phyloP scores from a whole-genome alignment of 2,329 filamentous ascomycete species.

The Fusarium sp. region DNA sequence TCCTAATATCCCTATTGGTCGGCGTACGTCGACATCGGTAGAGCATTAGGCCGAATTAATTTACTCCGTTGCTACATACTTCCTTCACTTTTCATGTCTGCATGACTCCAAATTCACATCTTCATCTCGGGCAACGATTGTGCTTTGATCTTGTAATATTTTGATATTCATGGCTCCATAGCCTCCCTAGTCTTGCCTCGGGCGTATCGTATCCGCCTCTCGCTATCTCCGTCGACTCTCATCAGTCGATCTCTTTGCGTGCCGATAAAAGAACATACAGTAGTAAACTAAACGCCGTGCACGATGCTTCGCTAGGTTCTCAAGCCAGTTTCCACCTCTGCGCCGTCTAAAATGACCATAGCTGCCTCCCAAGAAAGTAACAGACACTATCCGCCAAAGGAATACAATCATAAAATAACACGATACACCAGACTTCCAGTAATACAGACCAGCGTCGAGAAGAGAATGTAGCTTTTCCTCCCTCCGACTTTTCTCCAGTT shows the following conservation, averaged over 20 bases:
- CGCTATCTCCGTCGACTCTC: slow-evolving; percentile 8
- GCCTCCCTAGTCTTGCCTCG: slow-evolving; percentile 11
- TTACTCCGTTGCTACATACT: background rate
- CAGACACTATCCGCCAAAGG: background rate
- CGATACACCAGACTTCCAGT: slow-evolving; percentile 20
- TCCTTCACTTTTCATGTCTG: background rate
- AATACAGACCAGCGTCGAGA: slow-evolving; percentile 33
- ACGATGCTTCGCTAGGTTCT: slow-evolving; percentile 35
- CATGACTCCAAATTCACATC: slow-evolving; percentile 28
- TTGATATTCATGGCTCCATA: slow-evolving; percentile 37
- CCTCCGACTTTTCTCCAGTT: slow-evolving; percentile 9
- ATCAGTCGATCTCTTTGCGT: slow-evolving; percentile 8
- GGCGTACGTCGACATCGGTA: slow-evolving; percentile 5
- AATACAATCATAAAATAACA: slow-evolving; percentile 3
- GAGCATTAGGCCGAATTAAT: slow-evolving; percentile 12
- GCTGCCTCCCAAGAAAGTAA: slow-evolving; percentile 6
- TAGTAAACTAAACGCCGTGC: slow-evolving; percentile 26
- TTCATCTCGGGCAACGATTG: slow-evolving; percentile 15
- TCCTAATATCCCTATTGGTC: slow-evolving; percentile 4
- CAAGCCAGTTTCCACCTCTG: slow-evolving; percentile 30
- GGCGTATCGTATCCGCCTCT: background rate
- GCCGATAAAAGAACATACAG: background rate
- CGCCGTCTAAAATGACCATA: slow-evolving; percentile 33
- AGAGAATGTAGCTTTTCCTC: slow-evolving; percentile 33
- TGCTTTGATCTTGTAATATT: slow-evolving; percentile 33